Evolutionary conservation across 2,329 filamentous ascomycete species (phyloP).

Genomic region (Penicillium sp.): DNA sequence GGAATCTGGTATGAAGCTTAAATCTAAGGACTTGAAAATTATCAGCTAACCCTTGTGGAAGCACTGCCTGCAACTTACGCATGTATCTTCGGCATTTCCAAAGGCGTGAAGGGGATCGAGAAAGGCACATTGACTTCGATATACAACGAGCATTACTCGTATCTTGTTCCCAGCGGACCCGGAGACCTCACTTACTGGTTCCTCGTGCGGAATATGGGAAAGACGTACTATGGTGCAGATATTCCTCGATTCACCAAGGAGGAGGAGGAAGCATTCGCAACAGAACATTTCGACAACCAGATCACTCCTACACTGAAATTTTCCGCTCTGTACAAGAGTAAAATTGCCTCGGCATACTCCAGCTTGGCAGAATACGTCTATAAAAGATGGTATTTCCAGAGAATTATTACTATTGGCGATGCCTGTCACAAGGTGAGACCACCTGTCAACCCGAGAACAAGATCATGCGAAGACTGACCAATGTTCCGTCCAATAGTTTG

Average conservation of each 20-base stretch:
- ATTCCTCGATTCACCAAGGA: slow-evolving; percentile 24
- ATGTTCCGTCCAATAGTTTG: slow-evolving; percentile 3
- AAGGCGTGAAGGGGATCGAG: slow-evolving; percentile 10
- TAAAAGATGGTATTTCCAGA: slow-evolving; percentile 18
- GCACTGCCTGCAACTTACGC: slow-evolving; percentile 25
- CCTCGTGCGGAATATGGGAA: slow-evolving; percentile 19
- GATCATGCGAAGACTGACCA: not conserved
- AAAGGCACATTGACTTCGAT: slow-evolving; percentile 14
- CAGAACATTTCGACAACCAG: slow-evolving; percentile 15
- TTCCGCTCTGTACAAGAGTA: slow-evolving; percentile 20
- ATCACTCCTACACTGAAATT: slow-evolving; percentile 22
- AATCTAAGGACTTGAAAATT: not conserved
- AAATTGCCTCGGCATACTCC: slow-evolving; percentile 13
- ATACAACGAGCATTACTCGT: slow-evolving; percentile 20
- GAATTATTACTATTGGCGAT: slow-evolving; percentile 18
- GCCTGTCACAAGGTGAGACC: slow-evolving; percentile 17
- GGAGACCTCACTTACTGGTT: slow-evolving; percentile 26
- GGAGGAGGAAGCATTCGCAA: slow-evolving; percentile 18
- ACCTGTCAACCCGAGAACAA: not conserved
- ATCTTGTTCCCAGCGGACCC: slow-evolving; percentile 19
- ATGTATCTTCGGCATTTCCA: slow-evolving; percentile 29
- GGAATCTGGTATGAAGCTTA: slow-evolving; percentile 5
- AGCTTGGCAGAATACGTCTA: slow-evolving; percentile 21
- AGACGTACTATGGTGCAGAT: slow-evolving; percentile 16
- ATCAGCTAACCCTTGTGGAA: slow-evolving; percentile 2